These are phyloP conservation scores for Populus davidiana DNA, from an alignment of 345 rosid species.

Conservation along the genomic window DNA sequence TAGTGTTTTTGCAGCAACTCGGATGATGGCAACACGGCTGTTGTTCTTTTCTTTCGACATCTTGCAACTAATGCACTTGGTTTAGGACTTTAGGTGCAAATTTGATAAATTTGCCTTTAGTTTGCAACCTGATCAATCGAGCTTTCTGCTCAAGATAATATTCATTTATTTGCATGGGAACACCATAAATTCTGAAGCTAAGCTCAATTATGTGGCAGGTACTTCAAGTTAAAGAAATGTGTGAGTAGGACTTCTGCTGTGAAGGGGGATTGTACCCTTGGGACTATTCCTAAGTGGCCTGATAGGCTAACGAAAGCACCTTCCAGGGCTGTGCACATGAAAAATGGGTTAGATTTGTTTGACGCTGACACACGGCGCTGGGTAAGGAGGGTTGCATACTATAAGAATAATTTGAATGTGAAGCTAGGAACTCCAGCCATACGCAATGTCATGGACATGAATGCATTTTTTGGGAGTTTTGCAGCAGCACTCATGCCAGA, in stretches of 20 bases:
- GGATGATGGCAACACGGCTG: neutral
- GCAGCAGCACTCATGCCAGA: conserved; percentile 79
- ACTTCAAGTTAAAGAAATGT: conserved; percentile 69
- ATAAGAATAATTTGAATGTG: conserved; percentile 59
- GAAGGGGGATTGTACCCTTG: conserved; percentile 63
- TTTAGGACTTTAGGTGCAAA: neutral
- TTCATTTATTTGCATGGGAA: neutral
- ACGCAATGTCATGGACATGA: conserved; percentile 95
- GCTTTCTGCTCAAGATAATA: neutral
- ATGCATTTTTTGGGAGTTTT: conserved; percentile 90
- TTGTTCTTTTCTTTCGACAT: neutral
- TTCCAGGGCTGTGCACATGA: conserved; percentile 57
- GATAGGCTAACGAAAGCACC: conserved; percentile 70
- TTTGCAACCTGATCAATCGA: neutral
- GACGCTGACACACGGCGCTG: conserved; percentile 85
- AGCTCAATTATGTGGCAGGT: conserved; percentile 50
- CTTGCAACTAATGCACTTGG: conserved; percentile 3
- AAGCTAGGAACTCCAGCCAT: conserved; percentile 66
- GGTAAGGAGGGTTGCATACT: conserved; percentile 83
- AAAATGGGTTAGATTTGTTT: conserved; percentile 76
- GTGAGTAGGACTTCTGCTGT: conserved; percentile 56
- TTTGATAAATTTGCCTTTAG: conserved; percentile 1
- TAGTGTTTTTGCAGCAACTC: neutral
- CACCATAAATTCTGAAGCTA: neutral
- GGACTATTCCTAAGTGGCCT: conserved; percentile 74